These are phyloP conservation scores for Fistulifera pelliculosa DNA, from an alignment of 108 stramenopile species.

Conservation along the genomic window DNA sequence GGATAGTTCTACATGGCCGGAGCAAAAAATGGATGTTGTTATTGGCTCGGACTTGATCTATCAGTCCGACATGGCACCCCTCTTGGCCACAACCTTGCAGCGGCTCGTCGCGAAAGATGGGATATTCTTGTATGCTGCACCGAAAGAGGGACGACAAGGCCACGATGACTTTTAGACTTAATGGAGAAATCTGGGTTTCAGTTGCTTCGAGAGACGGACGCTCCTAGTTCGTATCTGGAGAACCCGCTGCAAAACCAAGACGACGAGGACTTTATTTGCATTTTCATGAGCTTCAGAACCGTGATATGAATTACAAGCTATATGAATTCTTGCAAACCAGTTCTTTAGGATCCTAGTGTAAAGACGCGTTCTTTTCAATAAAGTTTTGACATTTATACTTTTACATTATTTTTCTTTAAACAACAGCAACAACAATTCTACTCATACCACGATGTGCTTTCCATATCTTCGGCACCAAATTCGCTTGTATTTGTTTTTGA, in stretches of 20 bases:
- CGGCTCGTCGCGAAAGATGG: conserved; percentile 38
- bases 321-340: conserved; percentile 47
- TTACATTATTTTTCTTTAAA: too few species aligned
- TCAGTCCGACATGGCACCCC: conserved; percentile 63
- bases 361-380: too few species aligned
- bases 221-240: conserved; percentile 34
- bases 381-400: too few species aligned
- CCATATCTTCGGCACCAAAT: too few species aligned
- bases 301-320: conserved; percentile 38
- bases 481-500: too few species aligned
- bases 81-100: conserved; percentile 47
- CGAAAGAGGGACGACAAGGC: conserved; percentile 48
- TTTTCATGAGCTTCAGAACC: conserved; percentile 64
- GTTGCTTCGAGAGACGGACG: conserved; percentile 18
- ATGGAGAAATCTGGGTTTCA: conserved; percentile 31
- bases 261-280: conserved; percentile 74
- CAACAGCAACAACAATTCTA: too few species aligned
- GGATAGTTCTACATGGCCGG: conserved; percentile 67
- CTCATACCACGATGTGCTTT: too few species aligned
- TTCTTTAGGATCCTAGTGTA: too few species aligned
- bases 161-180: conserved; percentile 41
- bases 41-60: conserved; percentile 87
- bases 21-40: conserved; percentile 56
- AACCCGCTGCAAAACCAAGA: conserved; percentile 59
- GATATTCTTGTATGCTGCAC: conserved; percentile 52